Conservation (phyloP, 1,284 basidiomycete species). For the Cryptococcus amylolentus region DNA sequence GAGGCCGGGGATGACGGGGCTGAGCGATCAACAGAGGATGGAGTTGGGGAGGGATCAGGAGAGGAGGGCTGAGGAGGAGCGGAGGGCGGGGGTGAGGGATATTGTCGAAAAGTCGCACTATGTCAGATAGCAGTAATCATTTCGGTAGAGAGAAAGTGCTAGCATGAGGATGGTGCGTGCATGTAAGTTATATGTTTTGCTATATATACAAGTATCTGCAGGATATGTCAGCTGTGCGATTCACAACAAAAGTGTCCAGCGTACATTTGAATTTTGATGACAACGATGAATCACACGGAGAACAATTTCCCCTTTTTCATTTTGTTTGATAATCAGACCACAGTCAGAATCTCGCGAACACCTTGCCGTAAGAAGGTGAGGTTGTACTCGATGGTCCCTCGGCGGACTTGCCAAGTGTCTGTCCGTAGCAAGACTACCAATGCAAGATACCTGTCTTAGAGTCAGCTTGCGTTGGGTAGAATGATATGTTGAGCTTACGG, state of each 20-base stretch:
- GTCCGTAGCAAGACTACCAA: constrained; percentile 78
- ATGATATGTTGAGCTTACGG: constrained; percentile 50
- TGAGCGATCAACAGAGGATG: not conserved
- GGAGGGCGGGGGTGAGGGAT: no score
- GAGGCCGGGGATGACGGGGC: not conserved
- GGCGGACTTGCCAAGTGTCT: constrained; percentile 67
- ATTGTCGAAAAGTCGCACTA: no score
- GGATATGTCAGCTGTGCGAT: not conserved
- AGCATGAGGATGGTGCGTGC: not conserved
- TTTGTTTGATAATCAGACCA: constrained; percentile 6
- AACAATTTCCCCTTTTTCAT: not conserved
- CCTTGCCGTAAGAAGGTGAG: constrained; percentile 72
- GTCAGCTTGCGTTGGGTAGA: not conserved
- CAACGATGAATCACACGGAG: not conserved
- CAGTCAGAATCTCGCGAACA: constrained; percentile 50
- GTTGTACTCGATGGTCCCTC: constrained; percentile 88
- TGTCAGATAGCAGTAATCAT: no score
- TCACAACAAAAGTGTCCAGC: not conserved
- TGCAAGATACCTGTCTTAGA: constrained; percentile 56
- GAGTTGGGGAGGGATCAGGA: not conserved
- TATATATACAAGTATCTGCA: not conserved
- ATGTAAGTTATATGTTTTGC: not conserved
- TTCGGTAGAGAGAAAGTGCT: not conserved
- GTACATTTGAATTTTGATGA: not conserved
- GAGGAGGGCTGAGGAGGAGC: no score